These are phyloP conservation scores for Naganishia vishniacii DNA, from an alignment of 768 basidiomycete genomes.

Conservation along the genomic window DNA sequence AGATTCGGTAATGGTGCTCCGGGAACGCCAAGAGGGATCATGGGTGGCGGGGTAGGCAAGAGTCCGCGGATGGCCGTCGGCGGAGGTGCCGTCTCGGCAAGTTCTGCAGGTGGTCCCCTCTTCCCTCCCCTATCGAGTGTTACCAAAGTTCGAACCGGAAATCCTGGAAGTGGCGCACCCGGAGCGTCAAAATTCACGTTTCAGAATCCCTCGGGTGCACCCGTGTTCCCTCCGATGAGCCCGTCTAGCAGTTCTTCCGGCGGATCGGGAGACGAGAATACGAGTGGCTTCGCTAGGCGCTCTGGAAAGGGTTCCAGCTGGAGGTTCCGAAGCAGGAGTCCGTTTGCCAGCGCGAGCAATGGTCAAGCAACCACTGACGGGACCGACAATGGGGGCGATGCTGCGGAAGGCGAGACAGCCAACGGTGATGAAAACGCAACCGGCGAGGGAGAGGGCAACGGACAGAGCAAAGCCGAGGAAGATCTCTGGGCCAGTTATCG, in stretches of 20 bases:
- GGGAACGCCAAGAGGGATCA: neutral
- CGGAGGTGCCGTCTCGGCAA: neutral
- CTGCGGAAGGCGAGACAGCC: conserved; percentile 3
- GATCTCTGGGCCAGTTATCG: conserved; percentile 14
- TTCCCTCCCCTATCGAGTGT: conserved; percentile 25
- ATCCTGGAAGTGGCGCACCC: neutral
- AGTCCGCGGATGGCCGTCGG: conserved; percentile 6
- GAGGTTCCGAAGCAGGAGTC: conserved; percentile 13
- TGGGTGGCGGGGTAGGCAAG: neutral
- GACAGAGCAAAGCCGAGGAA: neutral
- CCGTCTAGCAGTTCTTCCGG: conserved; percentile 24
- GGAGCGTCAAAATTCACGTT: conserved; percentile 17
- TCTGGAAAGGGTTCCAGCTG: neutral
- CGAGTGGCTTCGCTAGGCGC: neutral
- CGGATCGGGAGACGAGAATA: conserved; percentile 15
- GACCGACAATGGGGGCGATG: conserved; percentile 5
- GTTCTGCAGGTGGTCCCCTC: neutral
- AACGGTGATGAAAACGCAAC: conserved; percentile 4
- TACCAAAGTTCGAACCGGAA: neutral
- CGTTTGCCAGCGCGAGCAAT: conserved; percentile 13
- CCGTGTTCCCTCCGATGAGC: conserved; percentile 24
- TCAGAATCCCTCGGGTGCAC: neutral
- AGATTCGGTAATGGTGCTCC: conserved; percentile 19
- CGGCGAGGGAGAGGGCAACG: conserved; percentile 1
- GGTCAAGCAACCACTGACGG: neutral